Evolutionary conservation across 1,284 basidiomycete genomes (phyloP).

Genomic region (Limonomyces culmigenus): DNA sequence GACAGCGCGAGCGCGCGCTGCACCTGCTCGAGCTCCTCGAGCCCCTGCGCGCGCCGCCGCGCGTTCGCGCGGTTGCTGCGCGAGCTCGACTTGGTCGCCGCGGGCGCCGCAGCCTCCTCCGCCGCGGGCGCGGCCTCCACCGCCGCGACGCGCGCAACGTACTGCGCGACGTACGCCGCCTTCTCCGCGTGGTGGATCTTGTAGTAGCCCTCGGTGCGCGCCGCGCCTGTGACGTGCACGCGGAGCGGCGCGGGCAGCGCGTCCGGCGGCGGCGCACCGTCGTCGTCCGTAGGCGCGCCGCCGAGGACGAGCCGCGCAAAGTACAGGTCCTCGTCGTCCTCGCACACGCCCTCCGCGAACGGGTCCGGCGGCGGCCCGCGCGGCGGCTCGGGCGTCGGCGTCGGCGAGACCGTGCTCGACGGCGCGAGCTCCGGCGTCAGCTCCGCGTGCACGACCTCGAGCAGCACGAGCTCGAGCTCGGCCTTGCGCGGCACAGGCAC

Average conservation of each 20-base stretch:
- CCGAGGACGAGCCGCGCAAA: conserved; percentile 58
- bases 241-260: conserved; percentile 31
- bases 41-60: conserved; percentile 81
- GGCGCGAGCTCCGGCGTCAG: conserved; percentile 18
- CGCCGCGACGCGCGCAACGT: conserved; percentile 39
- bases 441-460: conserved; percentile 13
- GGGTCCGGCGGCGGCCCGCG: conserved; percentile 45
- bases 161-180: conserved; percentile 74
- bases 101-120: conserved; percentile 25
- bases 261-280: conserved; percentile 14
- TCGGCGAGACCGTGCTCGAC: conserved; percentile 20
- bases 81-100: conserved; percentile 58
- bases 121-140: conserved; percentile 16
- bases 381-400: conserved; percentile 23
- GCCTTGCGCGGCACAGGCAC: background rate
- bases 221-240: conserved; percentile 65
- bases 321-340: conserved; percentile 88
- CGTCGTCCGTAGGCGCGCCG: conserved; percentile 8
- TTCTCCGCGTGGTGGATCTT: conserved; percentile 89
- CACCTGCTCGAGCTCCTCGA: conserved; percentile 86
- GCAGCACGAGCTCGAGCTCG: conserved; percentile 22
- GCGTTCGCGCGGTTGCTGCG: conserved; percentile 89
- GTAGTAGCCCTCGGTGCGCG: conserved; percentile 89
- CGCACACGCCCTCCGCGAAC: conserved; percentile 38
- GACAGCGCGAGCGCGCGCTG: conserved; percentile 59